Percentiles rank a stretch among this genome's conserved stretches.
Evolutionary conservation across 108 stramenopile genomes (phyloP).

Genomic region (Stephanodiscus minutulus): DNA sequence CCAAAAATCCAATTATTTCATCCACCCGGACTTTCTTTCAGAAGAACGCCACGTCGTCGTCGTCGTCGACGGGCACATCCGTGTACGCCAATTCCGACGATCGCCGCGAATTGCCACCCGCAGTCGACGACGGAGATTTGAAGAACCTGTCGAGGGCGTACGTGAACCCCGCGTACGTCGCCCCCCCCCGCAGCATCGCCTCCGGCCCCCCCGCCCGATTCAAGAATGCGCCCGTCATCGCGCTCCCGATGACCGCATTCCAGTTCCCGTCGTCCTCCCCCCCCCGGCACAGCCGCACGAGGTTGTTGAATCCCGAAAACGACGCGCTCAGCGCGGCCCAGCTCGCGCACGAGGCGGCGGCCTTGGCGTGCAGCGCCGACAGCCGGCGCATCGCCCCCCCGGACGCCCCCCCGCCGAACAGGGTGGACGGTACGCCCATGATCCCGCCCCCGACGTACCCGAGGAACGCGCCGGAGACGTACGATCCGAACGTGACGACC

Average conservation of each 20-base stretch:
- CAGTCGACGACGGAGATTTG: conserved; percentile 15
- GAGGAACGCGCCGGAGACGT: conserved; percentile 57
- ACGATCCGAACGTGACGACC: conserved; percentile 57
- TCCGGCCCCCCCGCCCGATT: conserved; percentile 71
- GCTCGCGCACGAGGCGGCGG: conserved; percentile 48
- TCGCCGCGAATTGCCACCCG: neutral
- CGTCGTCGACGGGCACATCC: conserved; percentile 36
- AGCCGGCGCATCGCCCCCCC: conserved; percentile 28
- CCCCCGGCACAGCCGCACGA: conserved; percentile 54
- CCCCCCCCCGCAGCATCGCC: conserved; percentile 75
- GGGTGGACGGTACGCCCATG: conserved; percentile 51
- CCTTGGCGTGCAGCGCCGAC: conserved; percentile 53
- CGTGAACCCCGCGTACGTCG: conserved; percentile 73
- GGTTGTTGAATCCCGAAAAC: conserved; percentile 69
- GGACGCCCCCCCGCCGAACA: conserved; percentile 28
- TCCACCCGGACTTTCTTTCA: too few species aligned
- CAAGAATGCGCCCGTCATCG: conserved; percentile 75
- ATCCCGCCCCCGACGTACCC: conserved; percentile 65
- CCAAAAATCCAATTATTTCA: too few species aligned
- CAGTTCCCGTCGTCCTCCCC: conserved; percentile 64
- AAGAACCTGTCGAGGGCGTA: conserved; percentile 59
- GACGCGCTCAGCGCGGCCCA: conserved; percentile 67
- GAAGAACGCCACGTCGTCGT: neutral
- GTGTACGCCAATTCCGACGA: conserved; percentile 34
- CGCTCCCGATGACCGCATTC: conserved; percentile 68